These are phyloP conservation scores for Ustilago sp. DNA, from an alignment of 1,284 basidiomycete genomes.

Conservation along the genomic window DNA sequence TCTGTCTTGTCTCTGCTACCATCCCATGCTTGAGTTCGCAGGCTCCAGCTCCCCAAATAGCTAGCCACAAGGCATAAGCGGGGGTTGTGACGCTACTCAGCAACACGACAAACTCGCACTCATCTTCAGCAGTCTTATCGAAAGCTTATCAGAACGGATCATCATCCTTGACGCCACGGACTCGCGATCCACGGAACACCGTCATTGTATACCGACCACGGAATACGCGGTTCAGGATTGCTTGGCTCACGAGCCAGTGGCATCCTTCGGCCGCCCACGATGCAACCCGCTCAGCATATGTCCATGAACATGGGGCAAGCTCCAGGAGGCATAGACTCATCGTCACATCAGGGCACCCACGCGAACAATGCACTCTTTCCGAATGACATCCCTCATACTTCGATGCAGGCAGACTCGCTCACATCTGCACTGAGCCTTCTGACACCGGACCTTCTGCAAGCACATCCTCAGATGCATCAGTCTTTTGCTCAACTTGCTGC, in stretches of 20 bases:
- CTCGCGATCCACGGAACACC: too few relatives aligned
- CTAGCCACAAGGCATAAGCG: constrained; percentile 35
- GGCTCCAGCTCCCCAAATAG: constrained; percentile 28
- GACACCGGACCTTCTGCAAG: constrained; percentile 32
- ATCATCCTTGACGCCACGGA: not conserved
- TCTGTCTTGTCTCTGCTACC: constrained; percentile 12
- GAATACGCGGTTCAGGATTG: not conserved
- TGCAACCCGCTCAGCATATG: constrained; percentile 42
- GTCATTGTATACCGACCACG: not conserved
- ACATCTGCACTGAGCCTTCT: constrained; percentile 36
- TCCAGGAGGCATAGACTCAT: constrained; percentile 12
- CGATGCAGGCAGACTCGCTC: constrained; percentile 26
- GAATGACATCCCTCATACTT: constrained; percentile 22
- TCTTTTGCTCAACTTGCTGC: constrained; percentile 36
- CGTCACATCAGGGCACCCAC: constrained; percentile 22
- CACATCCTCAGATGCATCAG: constrained; percentile 30
- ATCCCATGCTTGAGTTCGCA: constrained; percentile 28
- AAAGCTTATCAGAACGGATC: not conserved
- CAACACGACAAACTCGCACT: constrained; percentile 1
- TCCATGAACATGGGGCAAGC: constrained; percentile 32
- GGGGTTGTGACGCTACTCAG: constrained; percentile 26
- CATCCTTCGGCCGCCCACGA: constrained; percentile 2
- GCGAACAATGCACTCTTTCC: constrained; percentile 20
- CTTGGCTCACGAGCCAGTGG: not conserved
- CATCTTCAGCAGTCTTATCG: not conserved